Base-by-base conservation (phyloP, 2,329 filamentous ascomycete genomes). In the Ciborinia camelliae region DNA sequence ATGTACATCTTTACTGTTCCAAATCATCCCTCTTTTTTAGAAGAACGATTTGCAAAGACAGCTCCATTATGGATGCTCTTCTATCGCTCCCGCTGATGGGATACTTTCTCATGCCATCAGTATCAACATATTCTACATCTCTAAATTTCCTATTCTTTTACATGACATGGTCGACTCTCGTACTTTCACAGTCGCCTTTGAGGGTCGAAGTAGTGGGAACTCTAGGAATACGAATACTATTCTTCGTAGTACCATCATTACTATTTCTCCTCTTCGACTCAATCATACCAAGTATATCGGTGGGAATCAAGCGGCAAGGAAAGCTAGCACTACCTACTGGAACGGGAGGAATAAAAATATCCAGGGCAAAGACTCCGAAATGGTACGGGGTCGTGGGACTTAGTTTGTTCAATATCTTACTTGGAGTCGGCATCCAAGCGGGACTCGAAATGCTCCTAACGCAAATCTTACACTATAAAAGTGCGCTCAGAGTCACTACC, bases 71-170 rank as follows among this genome's bases (percentile, higher is more conserved):
- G 81, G 86, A 90, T 72, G 77, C 90, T 30, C 79, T 93, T 57
- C 80, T 93, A 65, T 90, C 89, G 1, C 81, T 94, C 45, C 90
- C 90, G 1, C 83, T 91, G 68, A 77, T 91, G 48, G 90, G 88
- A 35, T 90, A 88, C 67, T 81, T 90, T 71, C 79, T 87, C 57
- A 82, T 85, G 26, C 84, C 86, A 2, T 80, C 83, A 54, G 75
- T 86, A 65, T 83, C 85, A 8, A 89, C 90, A 8, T 92, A 89
- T 79, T 88, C 81, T 50, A 94, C 92, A 1, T 92, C 88, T 1
- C 81, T 96, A 68, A 97, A 95, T 76, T 79, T 96, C 30, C 79
- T 96, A 68, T 93, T 96, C 80, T 95, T 97, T 77, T 94, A 92
- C 76, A 84, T 96, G 79, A 94, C 91, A 71, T 96, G 92, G 63